These are phyloP conservation scores for Globisporangium sylvaticum DNA, from an alignment of 352 stramenopile genomes.

Conservation along the genomic window DNA sequence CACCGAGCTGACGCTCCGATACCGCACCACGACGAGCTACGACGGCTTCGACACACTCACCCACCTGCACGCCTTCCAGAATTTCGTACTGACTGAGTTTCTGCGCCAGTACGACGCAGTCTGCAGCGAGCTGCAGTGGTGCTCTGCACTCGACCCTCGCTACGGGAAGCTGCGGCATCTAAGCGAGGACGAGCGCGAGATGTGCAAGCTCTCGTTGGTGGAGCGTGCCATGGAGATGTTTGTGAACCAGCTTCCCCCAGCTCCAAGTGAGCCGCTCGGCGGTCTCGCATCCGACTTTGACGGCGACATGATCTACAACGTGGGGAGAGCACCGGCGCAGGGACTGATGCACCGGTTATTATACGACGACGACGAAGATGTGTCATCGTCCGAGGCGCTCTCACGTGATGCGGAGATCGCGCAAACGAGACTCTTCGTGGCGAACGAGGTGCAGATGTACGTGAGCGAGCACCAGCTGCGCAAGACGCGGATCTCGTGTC, in stretches of 20 bases:
- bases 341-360: slow-evolving; percentile 47
- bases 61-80: slow-evolving; percentile 16
- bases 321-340: slow-evolving; percentile 17
- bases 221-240: slow-evolving; percentile 24
- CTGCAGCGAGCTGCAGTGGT: slow-evolving; percentile 30
- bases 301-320: slow-evolving; percentile 29
- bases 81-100: slow-evolving; percentile 11
- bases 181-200: slow-evolving; percentile 30
- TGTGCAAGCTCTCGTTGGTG: slow-evolving; percentile 15
- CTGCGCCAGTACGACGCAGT: slow-evolving; percentile 13
- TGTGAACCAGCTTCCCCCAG: slow-evolving; percentile 21
- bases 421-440: slow-evolving; percentile 29
- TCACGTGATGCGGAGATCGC: slow-evolving; percentile 34
- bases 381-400: slow-evolving; percentile 21
- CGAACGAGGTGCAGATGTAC: slow-evolving; percentile 40
- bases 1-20: slow-evolving; percentile 18
- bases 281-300: slow-evolving; percentile 25
- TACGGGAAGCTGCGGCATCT: slow-evolving; percentile 44
- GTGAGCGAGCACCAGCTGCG: slow-evolving; percentile 38
- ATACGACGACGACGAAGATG: slow-evolving; percentile 52
- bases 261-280: slow-evolving; percentile 16
- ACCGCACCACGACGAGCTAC: not conserved
- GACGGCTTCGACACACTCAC: not conserved
- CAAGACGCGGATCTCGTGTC: slow-evolving; percentile 36
- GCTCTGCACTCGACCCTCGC: slow-evolving; percentile 38